A percentile compares a stretch with the other conserved stretches of the same genome.
Conservation (phyloP, 352 stramenopile species). For the Pelagophyceae sp. region DNA sequence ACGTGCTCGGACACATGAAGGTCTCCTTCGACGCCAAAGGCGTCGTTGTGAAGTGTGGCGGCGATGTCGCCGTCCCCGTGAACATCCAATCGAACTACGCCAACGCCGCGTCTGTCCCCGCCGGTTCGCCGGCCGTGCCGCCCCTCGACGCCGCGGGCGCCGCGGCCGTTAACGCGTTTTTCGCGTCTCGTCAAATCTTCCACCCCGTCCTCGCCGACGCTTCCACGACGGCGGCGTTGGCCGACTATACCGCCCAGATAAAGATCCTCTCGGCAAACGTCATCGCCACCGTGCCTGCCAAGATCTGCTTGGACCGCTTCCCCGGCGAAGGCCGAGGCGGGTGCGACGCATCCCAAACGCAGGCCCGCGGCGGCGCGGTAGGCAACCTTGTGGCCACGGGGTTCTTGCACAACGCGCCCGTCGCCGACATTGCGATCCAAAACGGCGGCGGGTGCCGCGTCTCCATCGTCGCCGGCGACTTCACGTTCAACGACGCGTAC, state of each 20-base stretch:
- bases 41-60: conserved; percentile 30
- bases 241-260: conserved; percentile 4
- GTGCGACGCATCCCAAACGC: conserved; percentile 10
- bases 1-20: conserved; percentile 28
- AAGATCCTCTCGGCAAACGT: conserved; percentile 17
- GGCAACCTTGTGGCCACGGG: conserved; percentile 33
- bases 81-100: background rate
- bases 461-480: conserved; percentile 27
- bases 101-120: background rate
- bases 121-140: too few relatives aligned
- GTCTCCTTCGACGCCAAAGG: conserved; percentile 36
- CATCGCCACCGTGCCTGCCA: background rate
- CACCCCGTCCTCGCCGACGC: background rate
- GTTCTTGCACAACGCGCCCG: conserved; percentile 27
- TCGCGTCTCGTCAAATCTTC: too few relatives aligned
- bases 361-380: conserved; percentile 26
- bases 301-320: conserved; percentile 14
- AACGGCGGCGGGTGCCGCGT: conserved; percentile 36
- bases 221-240: background rate
- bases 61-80: conserved; percentile 24
- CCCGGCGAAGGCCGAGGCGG: conserved; percentile 17
- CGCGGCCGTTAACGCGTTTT: too few relatives aligned
- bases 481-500: conserved; percentile 32
- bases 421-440: conserved; percentile 38
- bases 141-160: background rate